phyloP scores from a whole-genome alignment of 1,139 yeast genomes.

The Hansenula sp. region DNA sequence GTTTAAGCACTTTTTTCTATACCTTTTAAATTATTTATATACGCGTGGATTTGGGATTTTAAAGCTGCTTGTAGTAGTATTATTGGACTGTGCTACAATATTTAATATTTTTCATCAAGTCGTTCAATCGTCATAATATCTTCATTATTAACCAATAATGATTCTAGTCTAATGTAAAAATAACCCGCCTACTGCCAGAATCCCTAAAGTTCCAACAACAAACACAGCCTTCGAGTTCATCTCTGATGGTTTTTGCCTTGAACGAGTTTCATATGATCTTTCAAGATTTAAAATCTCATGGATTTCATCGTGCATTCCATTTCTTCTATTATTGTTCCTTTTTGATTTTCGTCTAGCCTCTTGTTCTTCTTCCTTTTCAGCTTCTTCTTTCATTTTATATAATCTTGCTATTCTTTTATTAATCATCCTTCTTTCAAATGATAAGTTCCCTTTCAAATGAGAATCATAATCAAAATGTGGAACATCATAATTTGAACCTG shows the following conservation, averaged over 20 bases:
- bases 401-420: constrained; percentile 28
- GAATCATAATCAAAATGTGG: constrained; percentile 74
- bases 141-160: too few relatives aligned
- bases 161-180: constrained; percentile 2
- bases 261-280: not conserved
- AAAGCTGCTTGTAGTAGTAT: too few relatives aligned
- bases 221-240: not conserved
- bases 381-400: not conserved
- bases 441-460: constrained; percentile 57
- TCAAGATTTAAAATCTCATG: not conserved
- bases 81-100: too few relatives aligned
- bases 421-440: constrained; percentile 56
- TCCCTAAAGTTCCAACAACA: constrained; percentile 1
- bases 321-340: not conserved
- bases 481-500: constrained; percentile 53
- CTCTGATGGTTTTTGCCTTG: not conserved
- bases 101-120: too few relatives aligned
- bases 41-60: too few relatives aligned
- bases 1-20: too few relatives aligned
- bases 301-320: not conserved
- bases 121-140: too few relatives aligned
- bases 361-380: not conserved
- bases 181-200: constrained; percentile 5
- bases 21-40: too few relatives aligned
- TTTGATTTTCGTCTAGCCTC: constrained; percentile 5